Conservation (phyloP, 1,139 yeast species). For the Hanseniaspora gamundiae region DNA sequence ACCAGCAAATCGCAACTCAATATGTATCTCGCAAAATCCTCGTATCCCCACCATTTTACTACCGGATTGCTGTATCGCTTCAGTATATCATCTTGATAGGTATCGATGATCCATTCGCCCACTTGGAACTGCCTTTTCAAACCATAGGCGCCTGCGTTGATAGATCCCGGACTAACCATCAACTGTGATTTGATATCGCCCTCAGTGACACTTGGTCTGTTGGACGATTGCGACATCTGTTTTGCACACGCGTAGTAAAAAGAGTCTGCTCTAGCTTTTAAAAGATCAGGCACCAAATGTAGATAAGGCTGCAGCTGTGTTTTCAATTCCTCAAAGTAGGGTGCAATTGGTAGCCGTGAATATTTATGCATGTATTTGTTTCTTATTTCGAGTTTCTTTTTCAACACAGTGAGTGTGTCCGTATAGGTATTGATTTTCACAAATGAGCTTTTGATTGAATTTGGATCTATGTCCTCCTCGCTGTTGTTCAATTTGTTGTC, state of each 20-base stretch:
- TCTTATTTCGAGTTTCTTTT: background rate
- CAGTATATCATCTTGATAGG: slow-evolving; percentile 24
- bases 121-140: slow-evolving; percentile 42
- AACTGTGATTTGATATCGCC: slow-evolving; percentile 8
- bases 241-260: slow-evolving; percentile 39
- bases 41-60: slow-evolving; percentile 47
- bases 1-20: slow-evolving; percentile 53
- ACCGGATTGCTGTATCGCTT: slow-evolving; percentile 30
- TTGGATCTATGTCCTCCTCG: background rate
- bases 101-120: slow-evolving; percentile 28
- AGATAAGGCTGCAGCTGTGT: background rate
- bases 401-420: background rate
- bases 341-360: background rate
- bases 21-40: slow-evolving; percentile 44
- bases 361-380: background rate
- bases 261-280: slow-evolving; percentile 35
- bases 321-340: background rate
- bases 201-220: slow-evolving; percentile 34
- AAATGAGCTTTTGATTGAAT: background rate
- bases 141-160: slow-evolving; percentile 55
- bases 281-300: slow-evolving; percentile 29
- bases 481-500: background rate
- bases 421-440: background rate
- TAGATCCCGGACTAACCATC: slow-evolving; percentile 26
- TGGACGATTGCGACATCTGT: slow-evolving; percentile 27